phyloP scores from a whole-genome alignment of 331 rosid genomes.

The Malus hybrid region DNA sequence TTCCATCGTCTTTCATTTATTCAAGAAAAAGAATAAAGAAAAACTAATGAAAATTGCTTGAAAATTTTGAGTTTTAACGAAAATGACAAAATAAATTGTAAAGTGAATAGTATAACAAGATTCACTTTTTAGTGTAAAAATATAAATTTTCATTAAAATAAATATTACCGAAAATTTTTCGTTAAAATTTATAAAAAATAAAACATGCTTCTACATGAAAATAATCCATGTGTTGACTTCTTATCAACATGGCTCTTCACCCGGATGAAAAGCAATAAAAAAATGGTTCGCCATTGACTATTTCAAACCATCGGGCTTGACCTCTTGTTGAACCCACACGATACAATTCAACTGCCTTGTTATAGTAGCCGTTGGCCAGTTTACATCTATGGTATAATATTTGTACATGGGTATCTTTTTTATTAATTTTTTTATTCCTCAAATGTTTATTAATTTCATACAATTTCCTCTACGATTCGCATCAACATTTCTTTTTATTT shows the following conservation, averaged over 20 bases:
- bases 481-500: neutral
- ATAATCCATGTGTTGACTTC: too few species aligned
- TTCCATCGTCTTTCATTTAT: neutral
- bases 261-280: neutral
- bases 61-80: too few species aligned
- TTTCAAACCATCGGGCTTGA: neutral
- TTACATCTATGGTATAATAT: neutral
- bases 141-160: too few species aligned
- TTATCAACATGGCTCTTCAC: neutral
- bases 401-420: neutral
- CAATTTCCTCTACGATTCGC: neutral
- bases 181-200: too few species aligned
- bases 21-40: neutral
- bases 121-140: too few species aligned
- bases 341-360: neutral
- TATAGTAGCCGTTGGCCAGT: neutral
- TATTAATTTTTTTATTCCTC: neutral
- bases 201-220: too few species aligned
- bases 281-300: neutral
- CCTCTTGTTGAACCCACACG: neutral
- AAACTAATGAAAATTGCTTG: too few species aligned
- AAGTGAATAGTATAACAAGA: too few species aligned
- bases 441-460: neutral
- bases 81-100: too few species aligned
- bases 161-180: too few species aligned